phyloP scores from a whole-genome alignment of 306 rosid genomes.

The Canavalia gladiata region DNA sequence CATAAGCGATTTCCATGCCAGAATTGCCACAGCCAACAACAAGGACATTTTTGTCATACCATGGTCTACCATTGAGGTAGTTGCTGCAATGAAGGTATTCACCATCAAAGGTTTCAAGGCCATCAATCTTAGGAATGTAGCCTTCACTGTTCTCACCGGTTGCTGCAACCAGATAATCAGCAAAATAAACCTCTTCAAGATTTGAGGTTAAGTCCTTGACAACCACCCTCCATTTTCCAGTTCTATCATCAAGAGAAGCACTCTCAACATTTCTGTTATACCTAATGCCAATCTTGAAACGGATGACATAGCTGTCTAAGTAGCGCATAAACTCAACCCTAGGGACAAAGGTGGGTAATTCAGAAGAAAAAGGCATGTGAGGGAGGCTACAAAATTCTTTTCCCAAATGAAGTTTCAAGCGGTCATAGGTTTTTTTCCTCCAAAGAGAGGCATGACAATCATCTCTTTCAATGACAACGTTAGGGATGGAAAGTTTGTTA shows the following conservation, averaged over 20 bases:
- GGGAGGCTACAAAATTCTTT: slow-evolving; percentile 72
- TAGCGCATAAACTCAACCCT: slow-evolving; percentile 58
- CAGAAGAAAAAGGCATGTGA: slow-evolving; percentile 55
- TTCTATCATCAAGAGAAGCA: slow-evolving; percentile 25
- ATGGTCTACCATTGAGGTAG: slow-evolving; percentile 60
- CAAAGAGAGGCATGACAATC: slow-evolving; percentile 69
- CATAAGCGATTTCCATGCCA: slow-evolving; percentile 81
- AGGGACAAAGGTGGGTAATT: slow-evolving; percentile 54
- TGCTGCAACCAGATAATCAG: slow-evolving; percentile 64
- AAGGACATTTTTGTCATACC: slow-evolving; percentile 62
- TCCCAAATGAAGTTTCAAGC: slow-evolving; percentile 72
- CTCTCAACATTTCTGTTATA: slow-evolving; percentile 49
- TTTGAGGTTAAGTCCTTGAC: slow-evolving; percentile 24
- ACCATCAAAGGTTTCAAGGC: slow-evolving; percentile 60
- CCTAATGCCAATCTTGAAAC: slow-evolving; percentile 40
- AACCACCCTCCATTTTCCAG: slow-evolving; percentile 53
- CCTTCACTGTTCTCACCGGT: slow-evolving; percentile 68
- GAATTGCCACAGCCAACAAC: slow-evolving; percentile 82
- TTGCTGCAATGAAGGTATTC: slow-evolving; percentile 59
- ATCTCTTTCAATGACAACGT: slow-evolving; percentile 68
- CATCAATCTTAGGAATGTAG: slow-evolving; percentile 50
- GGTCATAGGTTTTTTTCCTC: slow-evolving; percentile 70
- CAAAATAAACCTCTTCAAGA: slow-evolving; percentile 47
- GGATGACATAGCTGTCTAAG: slow-evolving; percentile 57
- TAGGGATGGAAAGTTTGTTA: slow-evolving; percentile 52